Percentiles rank a stretch among this genome's conserved stretches.
Evolutionary conservation across 2,329 filamentous ascomycete genomes (phyloP).

Genomic region (Camillea tinctor): DNA sequence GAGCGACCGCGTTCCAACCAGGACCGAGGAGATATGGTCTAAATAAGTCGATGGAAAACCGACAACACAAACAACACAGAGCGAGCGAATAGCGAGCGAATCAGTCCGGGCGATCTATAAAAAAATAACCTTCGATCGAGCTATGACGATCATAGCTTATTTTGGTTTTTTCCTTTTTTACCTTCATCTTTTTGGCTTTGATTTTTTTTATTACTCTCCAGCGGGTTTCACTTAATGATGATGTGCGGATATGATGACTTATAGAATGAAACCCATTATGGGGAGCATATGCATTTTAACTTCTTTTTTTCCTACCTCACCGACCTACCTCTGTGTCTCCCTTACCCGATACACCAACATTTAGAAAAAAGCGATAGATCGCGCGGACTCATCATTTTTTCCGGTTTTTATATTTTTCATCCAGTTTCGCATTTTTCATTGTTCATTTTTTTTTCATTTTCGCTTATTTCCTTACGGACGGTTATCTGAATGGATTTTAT

Average conservation of each 20-base stretch:
- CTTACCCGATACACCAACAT: not conserved
- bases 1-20: conserved; percentile 13
- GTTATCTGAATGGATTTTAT: too few relatives aligned
- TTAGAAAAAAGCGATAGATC: not conserved
- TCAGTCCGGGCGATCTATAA: not conserved
- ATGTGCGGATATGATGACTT: not conserved
- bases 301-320: too few relatives aligned
- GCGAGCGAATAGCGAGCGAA: not conserved
- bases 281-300: not conserved
- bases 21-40: conserved; percentile 27
- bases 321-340: too few relatives aligned
- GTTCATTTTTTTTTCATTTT: too few relatives aligned
- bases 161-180: not conserved
- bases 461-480: too few relatives aligned
- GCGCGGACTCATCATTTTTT: not conserved
- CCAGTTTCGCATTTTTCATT: not conserved
- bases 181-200: not conserved
- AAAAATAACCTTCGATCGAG: conserved; percentile 1
- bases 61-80: not conserved
- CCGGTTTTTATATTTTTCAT: not conserved
- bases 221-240: not conserved
- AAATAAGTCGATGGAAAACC: not conserved
- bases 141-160: not conserved
- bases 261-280: not conserved
- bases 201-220: not conserved